Conservation (phyloP, 305 asterid genomes). For the Rubia occidens region DNA sequence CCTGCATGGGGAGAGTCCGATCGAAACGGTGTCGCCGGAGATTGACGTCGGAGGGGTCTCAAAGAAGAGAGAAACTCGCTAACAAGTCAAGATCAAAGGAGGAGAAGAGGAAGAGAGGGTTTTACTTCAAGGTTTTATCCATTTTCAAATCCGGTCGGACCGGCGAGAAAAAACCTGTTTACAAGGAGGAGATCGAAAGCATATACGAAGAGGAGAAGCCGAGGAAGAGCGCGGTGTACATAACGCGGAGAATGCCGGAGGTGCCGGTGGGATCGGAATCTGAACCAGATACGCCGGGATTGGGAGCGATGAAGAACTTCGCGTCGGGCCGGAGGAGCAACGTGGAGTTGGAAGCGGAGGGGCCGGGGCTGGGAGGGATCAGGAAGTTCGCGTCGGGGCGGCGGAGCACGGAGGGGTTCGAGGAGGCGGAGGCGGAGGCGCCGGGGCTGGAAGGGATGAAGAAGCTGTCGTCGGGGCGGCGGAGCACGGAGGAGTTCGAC, state of each 20-base stretch:
- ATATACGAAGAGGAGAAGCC: slow-evolving; percentile 25
- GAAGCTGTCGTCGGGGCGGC: neutral
- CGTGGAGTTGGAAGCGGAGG: slow-evolving; percentile 19
- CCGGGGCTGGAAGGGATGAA: slow-evolving; percentile 52
- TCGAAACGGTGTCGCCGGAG: slow-evolving; percentile 62
- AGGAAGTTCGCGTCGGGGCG: slow-evolving; percentile 61
- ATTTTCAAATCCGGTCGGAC: slow-evolving; percentile 40
- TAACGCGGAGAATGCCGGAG: slow-evolving; percentile 16
- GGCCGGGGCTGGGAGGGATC: slow-evolving; percentile 61
- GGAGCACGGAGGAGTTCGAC: slow-evolving; percentile 36
- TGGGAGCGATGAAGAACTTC: slow-evolving; percentile 62
- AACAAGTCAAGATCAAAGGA: slow-evolving; percentile 28
- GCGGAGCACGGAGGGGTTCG: slow-evolving; percentile 22
- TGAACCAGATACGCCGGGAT: slow-evolving; percentile 46
- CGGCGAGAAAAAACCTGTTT: slow-evolving; percentile 19
- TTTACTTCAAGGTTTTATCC: slow-evolving; percentile 36
- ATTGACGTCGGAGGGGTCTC: slow-evolving; percentile 32
- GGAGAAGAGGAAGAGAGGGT: slow-evolving; percentile 37
- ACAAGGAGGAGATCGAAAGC: slow-evolving; percentile 30
- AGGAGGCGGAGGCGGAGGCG: slow-evolving; percentile 23
- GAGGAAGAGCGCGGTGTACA: slow-evolving; percentile 28
- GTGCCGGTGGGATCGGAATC: slow-evolving; percentile 31
- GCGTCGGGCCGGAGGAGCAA: slow-evolving; percentile 48
- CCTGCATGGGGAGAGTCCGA: slow-evolving; percentile 83
- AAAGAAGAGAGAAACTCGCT: slow-evolving; percentile 22